Base-by-base conservation (phyloP, 352 stramenopile genomes). In the Phytopythium boreale region DNA sequence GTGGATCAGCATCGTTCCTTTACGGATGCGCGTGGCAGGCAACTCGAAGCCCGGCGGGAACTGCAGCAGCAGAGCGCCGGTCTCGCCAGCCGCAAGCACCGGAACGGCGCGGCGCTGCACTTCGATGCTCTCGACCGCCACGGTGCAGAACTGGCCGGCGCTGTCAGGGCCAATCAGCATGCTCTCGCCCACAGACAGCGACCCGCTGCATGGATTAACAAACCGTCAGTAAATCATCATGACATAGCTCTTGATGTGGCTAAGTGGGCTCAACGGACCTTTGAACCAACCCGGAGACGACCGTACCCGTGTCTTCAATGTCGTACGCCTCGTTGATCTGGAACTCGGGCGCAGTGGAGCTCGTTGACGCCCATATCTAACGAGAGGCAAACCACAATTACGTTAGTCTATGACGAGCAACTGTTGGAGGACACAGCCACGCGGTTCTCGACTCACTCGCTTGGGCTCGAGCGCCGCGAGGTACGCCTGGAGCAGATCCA, bases 301-400 rank as follows among this genome's bases (percentile, higher is more conserved):
- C 79, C 4, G 72, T 92, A 14, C 83, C 83, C 34, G 66, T 71
- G 58, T 89, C 77, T 61, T 94, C 81, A 50, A 88, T 80, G 58
- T 91, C 80, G 66, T 90, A 94, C 0, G 83, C 79, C 62, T 90
- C 83, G 63, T 77, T 91, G 63, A 94, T 84, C 64, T 92, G 83
- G 56, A 94, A 91, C 63, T 94, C 85, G 0, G 76, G 75, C 4
- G 74, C 76, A 11, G 71, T 84, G 41, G 80, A 76, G 9, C 75
- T 76, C 29, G 76, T 78, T 3, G 71, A 71, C 20, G 76, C 68
- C 83, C 83, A 92, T 61, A 67, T 67, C 70, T 73, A n/a, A 22
- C 51, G 34, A 12, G 14, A 50, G n/a, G 20, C 43, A 50, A 29
- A 55, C 15, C 4, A 39, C 20, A 34, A 56, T 15, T 3, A 39